phyloP scores from a whole-genome alignment of 1,284 basidiomycete genomes.

The Puccinia triticina region DNA sequence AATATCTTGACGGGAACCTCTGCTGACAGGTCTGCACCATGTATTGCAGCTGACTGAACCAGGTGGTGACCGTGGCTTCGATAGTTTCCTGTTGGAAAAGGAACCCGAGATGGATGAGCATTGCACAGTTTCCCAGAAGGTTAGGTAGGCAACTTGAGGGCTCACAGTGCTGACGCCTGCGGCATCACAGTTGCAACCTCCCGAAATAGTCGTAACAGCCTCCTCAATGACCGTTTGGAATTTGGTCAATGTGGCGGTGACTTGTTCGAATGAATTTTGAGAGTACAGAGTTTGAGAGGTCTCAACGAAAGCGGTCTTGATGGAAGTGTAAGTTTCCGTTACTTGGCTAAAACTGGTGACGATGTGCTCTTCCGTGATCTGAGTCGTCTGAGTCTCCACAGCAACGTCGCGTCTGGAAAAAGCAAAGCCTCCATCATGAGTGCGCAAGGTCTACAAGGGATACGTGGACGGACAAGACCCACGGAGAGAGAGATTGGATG shows the following conservation, averaged over 20 bases:
- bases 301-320: neutral
- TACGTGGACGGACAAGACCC: neutral
- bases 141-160: neutral
- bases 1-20: neutral
- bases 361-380: neutral
- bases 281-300: neutral
- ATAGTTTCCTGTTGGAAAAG: neutral
- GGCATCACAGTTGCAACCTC: neutral
- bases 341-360: conserved; percentile 1
- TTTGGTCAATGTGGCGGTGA: neutral
- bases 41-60: neutral
- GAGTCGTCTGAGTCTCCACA: neutral
- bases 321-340: neutral
- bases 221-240: neutral
- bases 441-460: neutral
- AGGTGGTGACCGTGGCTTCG: neutral
- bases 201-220: neutral
- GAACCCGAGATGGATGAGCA: neutral
- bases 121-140: neutral
- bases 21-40: neutral
- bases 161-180: neutral
- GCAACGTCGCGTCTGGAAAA: neutral
- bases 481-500: neutral
- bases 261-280: neutral
- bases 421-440: neutral